Conservation (phyloP, 1,284 basidiomycete species). For the Ceratobasidium sp. region DNA sequence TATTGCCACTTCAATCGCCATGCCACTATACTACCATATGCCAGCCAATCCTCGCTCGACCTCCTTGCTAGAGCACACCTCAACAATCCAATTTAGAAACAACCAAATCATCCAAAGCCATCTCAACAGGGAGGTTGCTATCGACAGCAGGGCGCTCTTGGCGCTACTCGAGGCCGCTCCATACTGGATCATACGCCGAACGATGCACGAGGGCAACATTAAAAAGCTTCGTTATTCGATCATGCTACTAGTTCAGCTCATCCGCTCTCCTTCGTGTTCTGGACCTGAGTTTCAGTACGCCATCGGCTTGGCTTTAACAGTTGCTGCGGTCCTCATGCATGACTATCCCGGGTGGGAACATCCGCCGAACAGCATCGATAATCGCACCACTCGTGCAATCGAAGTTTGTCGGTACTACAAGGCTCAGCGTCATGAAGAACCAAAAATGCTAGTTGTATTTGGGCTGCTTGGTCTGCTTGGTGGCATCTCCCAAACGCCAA, state of each 20-base stretch:
- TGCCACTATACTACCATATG: too few species aligned
- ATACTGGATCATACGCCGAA: slow-evolving; percentile 1
- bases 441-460: neutral
- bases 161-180: neutral
- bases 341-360: neutral
- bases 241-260: slow-evolving; percentile 7
- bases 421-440: neutral
- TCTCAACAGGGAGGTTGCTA: neutral
- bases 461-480: slow-evolving; percentile 3
- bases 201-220: too few species aligned
- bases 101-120: too few species aligned
- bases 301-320: neutral
- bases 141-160: neutral
- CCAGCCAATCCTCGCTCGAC: too few species aligned
- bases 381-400: neutral
- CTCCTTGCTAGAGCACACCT: too few species aligned
- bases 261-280: neutral
- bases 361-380: neutral
- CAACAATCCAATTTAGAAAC: too few species aligned
- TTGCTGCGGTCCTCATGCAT: neutral
- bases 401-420: neutral
- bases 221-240: too few species aligned
- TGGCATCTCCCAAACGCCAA: neutral
- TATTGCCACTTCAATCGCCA: too few species aligned
- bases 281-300: neutral